These are phyloP conservation scores for Colletotrichum tropicicola DNA, from an alignment of 2,329 filamentous ascomycete genomes.

Conservation along the genomic window DNA sequence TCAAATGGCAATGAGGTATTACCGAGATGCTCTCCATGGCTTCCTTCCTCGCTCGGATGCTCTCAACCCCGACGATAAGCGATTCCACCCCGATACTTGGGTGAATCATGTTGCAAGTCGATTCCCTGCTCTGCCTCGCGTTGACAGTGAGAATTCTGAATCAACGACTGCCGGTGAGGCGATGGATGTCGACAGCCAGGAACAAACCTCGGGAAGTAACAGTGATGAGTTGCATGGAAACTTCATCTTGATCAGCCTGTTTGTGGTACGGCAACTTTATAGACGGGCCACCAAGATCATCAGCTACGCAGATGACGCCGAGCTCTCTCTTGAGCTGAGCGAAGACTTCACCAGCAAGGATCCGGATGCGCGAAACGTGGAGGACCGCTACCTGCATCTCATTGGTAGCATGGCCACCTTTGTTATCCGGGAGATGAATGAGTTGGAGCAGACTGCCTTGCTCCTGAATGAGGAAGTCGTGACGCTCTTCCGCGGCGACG, in stretches of 20 bases:
- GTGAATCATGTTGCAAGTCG: conserved; percentile 21
- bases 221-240: conserved; percentile 41
- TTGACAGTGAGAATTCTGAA: conserved; percentile 8
- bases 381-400: conserved; percentile 46
- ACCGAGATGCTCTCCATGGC: conserved; percentile 29
- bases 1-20: conserved; percentile 39
- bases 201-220: background rate
- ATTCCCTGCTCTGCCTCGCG: conserved; percentile 10
- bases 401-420: conserved; percentile 47
- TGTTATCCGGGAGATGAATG: conserved; percentile 45
- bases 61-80: conserved; percentile 17
- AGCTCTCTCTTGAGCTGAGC: conserved; percentile 40
- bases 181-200: conserved; percentile 17
- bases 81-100: conserved; percentile 20
- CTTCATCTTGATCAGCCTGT: conserved; percentile 50
- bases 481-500: conserved; percentile 44
- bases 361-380: conserved; percentile 34
- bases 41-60: background rate
- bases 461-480: conserved; percentile 43
- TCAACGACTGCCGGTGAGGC: background rate
- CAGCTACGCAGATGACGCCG: conserved; percentile 28
- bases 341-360: conserved; percentile 38
- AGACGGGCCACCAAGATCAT: conserved; percentile 45
- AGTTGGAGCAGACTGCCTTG: conserved; percentile 45
- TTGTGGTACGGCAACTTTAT: conserved; percentile 50